Conservation (phyloP, 768 basidiomycete genomes). For the Leccinum longicurvipes region DNA sequence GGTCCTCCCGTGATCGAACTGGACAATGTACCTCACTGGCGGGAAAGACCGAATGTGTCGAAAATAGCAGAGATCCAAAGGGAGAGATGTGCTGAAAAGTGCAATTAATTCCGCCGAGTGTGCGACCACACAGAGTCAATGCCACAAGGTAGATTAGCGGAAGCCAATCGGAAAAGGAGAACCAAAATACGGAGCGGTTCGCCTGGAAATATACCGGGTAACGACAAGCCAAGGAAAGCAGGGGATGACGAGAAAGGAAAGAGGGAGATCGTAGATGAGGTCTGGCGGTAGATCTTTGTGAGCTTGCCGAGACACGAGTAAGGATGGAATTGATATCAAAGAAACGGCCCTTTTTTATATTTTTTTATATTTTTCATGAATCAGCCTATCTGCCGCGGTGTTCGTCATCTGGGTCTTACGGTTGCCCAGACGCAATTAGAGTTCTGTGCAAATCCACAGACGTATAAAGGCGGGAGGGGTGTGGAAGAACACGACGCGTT, state of each 20-base stretch:
- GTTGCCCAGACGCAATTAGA: slow-evolving; percentile 27
- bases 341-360: slow-evolving; percentile 28
- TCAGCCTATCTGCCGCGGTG: slow-evolving; percentile 30
- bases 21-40: slow-evolving; percentile 33
- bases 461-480: slow-evolving; percentile 31
- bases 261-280: slow-evolving; percentile 15
- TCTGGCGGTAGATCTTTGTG: slow-evolving; percentile 21
- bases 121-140: slow-evolving; percentile 26
- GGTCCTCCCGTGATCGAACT: slow-evolving; percentile 20
- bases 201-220: slow-evolving; percentile 37
- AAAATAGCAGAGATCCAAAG: slow-evolving; percentile 41
- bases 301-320: slow-evolving; percentile 26
- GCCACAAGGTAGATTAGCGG: slow-evolving; percentile 38
- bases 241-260: slow-evolving; percentile 32
- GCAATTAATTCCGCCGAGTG: slow-evolving; percentile 31
- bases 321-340: slow-evolving; percentile 28
- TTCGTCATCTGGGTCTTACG: slow-evolving; percentile 20
- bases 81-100: slow-evolving; percentile 41
- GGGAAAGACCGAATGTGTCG: slow-evolving; percentile 28
- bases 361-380: slow-evolving; percentile 18
- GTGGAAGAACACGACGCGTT: slow-evolving; percentile 9
- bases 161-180: slow-evolving; percentile 48
- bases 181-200: slow-evolving; percentile 44
- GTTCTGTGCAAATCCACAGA: slow-evolving; percentile 25
- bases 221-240: slow-evolving; percentile 39